Percentiles rank a stretch among this genome's conserved stretches.
phyloP scores from a whole-genome alignment of 148 eudicot species.

The Vaccinium corymbosum region DNA sequence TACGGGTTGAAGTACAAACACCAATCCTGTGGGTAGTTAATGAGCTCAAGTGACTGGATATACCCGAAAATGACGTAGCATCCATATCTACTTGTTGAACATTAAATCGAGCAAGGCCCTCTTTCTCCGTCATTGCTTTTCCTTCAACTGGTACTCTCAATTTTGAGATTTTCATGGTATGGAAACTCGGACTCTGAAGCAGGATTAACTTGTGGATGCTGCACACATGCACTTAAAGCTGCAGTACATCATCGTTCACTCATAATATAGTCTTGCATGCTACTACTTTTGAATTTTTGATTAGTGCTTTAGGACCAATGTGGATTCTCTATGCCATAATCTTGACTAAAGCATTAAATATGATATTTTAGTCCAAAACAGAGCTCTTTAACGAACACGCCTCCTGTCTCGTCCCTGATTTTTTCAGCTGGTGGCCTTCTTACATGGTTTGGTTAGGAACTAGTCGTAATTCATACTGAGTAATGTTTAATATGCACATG shows the following conservation, averaged over 20 bases:
- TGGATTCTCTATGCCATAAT: neutral
- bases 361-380: neutral
- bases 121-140: no score
- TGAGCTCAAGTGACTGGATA: neutral
- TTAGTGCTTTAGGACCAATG: neutral
- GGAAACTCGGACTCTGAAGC: no score
- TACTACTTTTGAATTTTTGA: neutral
- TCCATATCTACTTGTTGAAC: no score
- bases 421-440: neutral
- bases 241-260: neutral
- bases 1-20: neutral
- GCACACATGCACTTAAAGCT: no score
- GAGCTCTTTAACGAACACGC: neutral
- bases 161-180: no score
- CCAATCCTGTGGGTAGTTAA: neutral
- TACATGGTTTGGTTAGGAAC: neutral
- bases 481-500: neutral
- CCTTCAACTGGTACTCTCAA: no score
- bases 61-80: no score
- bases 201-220: no score
- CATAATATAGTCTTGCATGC: neutral
- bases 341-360: neutral
- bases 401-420: neutral
- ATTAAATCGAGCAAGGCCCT: no score
- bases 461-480: neutral